phyloP scores from a whole-genome alignment of 441 rosid species.

The Gossypium schwendimanii region DNA sequence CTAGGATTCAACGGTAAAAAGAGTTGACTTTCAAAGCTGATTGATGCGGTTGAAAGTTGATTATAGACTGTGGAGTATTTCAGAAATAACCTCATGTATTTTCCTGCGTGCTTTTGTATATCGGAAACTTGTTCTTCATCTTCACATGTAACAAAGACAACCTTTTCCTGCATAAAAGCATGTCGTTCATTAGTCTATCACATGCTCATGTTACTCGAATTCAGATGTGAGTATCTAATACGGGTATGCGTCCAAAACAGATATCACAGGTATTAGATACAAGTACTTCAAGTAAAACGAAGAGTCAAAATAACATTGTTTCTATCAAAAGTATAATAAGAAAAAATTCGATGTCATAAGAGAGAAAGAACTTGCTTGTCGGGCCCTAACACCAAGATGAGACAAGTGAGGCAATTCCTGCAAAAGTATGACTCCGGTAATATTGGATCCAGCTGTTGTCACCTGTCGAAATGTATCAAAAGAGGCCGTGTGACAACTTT shows the following conservation, averaged over 20 bases:
- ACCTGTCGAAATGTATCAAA: slow-evolving; percentile 44
- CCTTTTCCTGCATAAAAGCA: slow-evolving; percentile 65
- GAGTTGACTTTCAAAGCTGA: neutral
- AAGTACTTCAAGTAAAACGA: neutral
- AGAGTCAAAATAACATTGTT: neutral
- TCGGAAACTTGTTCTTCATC: slow-evolving; percentile 65
- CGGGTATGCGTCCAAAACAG: neutral
- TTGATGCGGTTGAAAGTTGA: slow-evolving; percentile 5
- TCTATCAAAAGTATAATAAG: neutral
- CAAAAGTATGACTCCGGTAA: slow-evolving; percentile 73
- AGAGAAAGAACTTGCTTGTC: slow-evolving; percentile 53
- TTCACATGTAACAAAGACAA: slow-evolving; percentile 85
- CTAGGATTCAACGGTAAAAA: neutral
- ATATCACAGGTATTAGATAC: neutral
- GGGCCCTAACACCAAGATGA: slow-evolving; percentile 96
- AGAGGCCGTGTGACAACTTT: slow-evolving; percentile 4
- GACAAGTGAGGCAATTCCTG: slow-evolving; percentile 96
- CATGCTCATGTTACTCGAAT: neutral
- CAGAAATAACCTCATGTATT: slow-evolving; percentile 57
- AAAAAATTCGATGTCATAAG: slow-evolving; percentile 6
- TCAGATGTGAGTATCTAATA: neutral
- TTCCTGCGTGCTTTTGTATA: slow-evolving; percentile 52
- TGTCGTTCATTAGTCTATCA: neutral
- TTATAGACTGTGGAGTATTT: neutral
- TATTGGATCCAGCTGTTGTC: slow-evolving; percentile 62